Evolutionary conservation across 176 grass and related monocot genomes (phyloP).

Genomic region (Lolium multiflorum): DNA sequence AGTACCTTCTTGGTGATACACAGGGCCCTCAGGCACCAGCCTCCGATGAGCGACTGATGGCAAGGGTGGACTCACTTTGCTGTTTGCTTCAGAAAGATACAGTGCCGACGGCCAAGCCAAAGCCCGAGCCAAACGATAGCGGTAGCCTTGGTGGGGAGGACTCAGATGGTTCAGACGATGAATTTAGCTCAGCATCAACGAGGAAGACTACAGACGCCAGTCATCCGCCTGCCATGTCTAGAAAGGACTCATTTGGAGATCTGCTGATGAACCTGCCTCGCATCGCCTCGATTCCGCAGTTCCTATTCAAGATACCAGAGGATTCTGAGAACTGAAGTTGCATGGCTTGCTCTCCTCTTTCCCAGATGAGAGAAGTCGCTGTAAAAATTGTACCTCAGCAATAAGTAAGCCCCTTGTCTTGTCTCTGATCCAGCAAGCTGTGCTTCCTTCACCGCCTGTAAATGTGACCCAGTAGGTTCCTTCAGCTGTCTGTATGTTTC

Average conservation of each 20-base stretch:
- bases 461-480: slow-evolving; percentile 50
- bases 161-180: slow-evolving; percentile 65
- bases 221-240: slow-evolving; percentile 54
- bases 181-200: slow-evolving; percentile 54
- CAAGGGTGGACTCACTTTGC: slow-evolving; percentile 84
- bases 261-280: slow-evolving; percentile 81
- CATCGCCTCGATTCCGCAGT: slow-evolving; percentile 76
- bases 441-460: slow-evolving; percentile 41
- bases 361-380: slow-evolving; percentile 28
- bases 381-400: slow-evolving; percentile 58
- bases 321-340: slow-evolving; percentile 68
- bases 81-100: slow-evolving; percentile 83
- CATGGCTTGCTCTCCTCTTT: slow-evolving; percentile 14
- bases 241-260: slow-evolving; percentile 86
- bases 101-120: background rate
- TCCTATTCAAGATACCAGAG: slow-evolving; percentile 85
- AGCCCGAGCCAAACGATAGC: slow-evolving; percentile 52
- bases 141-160: slow-evolving; percentile 43
- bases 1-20: slow-evolving; percentile 80
- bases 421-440: slow-evolving; percentile 6
- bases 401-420: slow-evolving; percentile 41
- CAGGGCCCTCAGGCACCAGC: slow-evolving; percentile 53
- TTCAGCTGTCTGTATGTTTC: slow-evolving; percentile 33
- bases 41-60: slow-evolving; percentile 84
- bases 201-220: slow-evolving; percentile 28